phyloP scores from a whole-genome alignment of 257 asterid genomes.

The Phtheirospermum japonicum region DNA sequence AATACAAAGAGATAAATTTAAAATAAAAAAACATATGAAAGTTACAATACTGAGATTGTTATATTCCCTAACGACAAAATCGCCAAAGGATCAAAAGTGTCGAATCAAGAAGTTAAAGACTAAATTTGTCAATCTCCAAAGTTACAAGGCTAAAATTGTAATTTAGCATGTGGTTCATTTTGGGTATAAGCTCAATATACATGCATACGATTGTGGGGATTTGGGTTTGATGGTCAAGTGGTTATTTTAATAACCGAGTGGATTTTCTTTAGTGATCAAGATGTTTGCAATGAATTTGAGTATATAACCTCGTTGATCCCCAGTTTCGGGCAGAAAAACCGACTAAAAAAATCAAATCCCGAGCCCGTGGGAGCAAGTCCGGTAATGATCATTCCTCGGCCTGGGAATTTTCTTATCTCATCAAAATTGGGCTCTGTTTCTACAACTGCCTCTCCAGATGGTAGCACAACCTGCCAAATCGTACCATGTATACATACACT shows the following conservation, averaged over 20 bases:
- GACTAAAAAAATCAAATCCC: constrained; percentile 71
- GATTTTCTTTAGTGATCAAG: not conserved
- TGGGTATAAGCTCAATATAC: not conserved
- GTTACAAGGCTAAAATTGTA: not conserved
- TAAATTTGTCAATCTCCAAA: not conserved
- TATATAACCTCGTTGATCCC: constrained; percentile 64
- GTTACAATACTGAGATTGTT: not conserved
- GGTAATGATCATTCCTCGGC: constrained; percentile 68
- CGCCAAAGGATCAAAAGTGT: not conserved
- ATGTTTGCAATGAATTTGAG: constrained; percentile 3
- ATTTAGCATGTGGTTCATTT: not conserved
- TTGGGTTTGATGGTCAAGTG: too few species aligned
- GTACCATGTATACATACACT: not conserved
- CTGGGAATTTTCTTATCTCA: constrained; percentile 47
- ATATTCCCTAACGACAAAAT: too few species aligned
- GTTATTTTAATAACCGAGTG: not conserved
- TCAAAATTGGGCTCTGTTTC: constrained; percentile 52
- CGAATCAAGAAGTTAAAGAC: not conserved
- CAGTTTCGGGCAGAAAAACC: constrained; percentile 74
- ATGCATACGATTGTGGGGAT: too few species aligned
- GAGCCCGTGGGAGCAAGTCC: constrained; percentile 76
- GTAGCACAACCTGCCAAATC: constrained; percentile 60
- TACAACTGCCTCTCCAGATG: constrained; percentile 66
- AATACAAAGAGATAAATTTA: too few species aligned
- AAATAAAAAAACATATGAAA: too few species aligned